Evolutionary conservation across 1,284 basidiomycete species (phyloP).

Genomic region (Agaricales sp.): DNA sequence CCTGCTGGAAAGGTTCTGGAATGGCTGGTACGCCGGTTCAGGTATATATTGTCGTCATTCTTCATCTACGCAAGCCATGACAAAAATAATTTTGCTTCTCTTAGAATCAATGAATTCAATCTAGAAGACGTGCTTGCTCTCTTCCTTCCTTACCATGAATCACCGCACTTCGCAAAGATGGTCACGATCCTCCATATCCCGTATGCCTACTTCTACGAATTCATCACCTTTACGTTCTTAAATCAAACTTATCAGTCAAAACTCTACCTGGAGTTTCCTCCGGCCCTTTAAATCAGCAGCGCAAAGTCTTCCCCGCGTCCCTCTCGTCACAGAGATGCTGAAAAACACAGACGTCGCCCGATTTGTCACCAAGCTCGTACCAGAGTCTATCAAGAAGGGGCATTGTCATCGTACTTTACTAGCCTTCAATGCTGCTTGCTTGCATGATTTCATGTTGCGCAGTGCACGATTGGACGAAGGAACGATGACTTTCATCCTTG

Average conservation of each 20-base stretch:
- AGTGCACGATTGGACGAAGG: conserved; percentile 49
- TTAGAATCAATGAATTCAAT: conserved; percentile 91
- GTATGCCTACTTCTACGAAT: conserved; percentile 33
- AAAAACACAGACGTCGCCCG: conserved; percentile 65
- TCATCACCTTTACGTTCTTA: conserved; percentile 2
- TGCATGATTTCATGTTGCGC: conserved; percentile 72
- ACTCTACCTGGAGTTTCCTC: conserved; percentile 56
- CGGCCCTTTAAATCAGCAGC: conserved; percentile 67
- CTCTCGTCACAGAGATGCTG: conserved; percentile 68
- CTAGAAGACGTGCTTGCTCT: conserved; percentile 68
- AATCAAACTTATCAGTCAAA: conserved; percentile 24
- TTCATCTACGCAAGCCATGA: background rate
- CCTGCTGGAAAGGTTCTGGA: conserved; percentile 87
- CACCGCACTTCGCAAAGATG: conserved; percentile 92
- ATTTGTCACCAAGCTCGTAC: conserved; percentile 57
- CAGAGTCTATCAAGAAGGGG: conserved; percentile 43
- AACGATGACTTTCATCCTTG: conserved; percentile 48
- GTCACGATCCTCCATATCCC: conserved; percentile 76
- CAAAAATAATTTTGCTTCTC: background rate
- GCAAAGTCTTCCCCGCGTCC: conserved; percentile 56
- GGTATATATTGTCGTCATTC: conserved; percentile 36
- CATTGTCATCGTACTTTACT: conserved; percentile 64
- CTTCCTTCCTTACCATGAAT: conserved; percentile 93
- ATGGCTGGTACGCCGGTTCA: conserved; percentile 91
- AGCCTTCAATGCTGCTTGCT: conserved; percentile 75